Percentiles rank a stretch among this genome's conserved stretches.
These are phyloP conservation scores for Hymenoscyphus fraxineus DNA, from an alignment of 2,329 filamentous ascomycete species.

Conservation along the genomic window DNA sequence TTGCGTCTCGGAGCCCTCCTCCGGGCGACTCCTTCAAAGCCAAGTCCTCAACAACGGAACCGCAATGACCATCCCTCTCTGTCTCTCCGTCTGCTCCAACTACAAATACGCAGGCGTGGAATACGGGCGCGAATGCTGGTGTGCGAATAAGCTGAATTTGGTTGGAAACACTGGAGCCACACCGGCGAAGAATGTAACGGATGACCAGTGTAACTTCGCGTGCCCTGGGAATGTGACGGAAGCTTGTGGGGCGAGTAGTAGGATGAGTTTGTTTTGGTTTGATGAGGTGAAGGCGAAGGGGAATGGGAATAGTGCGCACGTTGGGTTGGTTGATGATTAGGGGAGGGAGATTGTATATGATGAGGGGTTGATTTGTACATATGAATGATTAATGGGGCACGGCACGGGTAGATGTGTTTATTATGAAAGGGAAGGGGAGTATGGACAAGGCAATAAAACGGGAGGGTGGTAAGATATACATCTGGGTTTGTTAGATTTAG, in stretches of 20 bases:
- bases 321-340: background rate
- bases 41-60: conserved; percentile 24
- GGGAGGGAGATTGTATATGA: background rate
- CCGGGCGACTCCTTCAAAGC: conserved; percentile 23
- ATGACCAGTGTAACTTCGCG: conserved; percentile 15
- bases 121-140: conserved; percentile 42
- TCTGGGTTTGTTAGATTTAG: background rate
- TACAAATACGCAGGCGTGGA: conserved; percentile 39
- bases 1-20: conserved; percentile 29
- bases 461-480: background rate
- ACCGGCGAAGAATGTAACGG: conserved; percentile 14
- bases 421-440: background rate
- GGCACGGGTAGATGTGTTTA: background rate
- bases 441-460: background rate
- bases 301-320: background rate
- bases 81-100: conserved; percentile 32
- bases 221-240: conserved; percentile 26
- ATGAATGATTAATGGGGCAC: background rate
- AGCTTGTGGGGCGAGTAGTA: conserved; percentile 33
- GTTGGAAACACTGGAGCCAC: background rate
- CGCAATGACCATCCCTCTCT: conserved; percentile 35
- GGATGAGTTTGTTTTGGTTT: conserved; percentile 28
- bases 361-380: background rate
- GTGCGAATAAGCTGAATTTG: conserved; percentile 31
- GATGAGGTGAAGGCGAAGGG: conserved; percentile 11